A percentile compares a stretch with the other conserved stretches of the same genome.
phyloP scores from a whole-genome alignment of 108 stramenopile genomes.

The Nannochloropsis salina region DNA sequence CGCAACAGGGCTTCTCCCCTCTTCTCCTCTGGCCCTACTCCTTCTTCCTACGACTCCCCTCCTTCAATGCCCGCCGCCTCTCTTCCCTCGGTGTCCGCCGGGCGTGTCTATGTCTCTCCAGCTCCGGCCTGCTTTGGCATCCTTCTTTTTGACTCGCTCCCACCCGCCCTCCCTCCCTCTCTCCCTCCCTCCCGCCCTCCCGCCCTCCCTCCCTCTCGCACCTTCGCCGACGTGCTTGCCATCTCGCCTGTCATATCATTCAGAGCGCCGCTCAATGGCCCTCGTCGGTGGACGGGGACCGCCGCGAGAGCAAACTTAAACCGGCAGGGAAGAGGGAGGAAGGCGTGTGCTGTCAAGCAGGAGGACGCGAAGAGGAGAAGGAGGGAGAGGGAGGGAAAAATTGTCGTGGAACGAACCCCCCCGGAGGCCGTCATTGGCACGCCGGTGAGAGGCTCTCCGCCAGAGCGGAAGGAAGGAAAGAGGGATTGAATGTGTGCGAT shows the following conservation, averaged over 20 bases:
- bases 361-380: not conserved
- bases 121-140: too few relatives aligned
- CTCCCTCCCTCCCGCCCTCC: not conserved
- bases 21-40: not conserved
- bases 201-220: not conserved
- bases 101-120: too few relatives aligned
- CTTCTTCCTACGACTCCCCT: too few relatives aligned
- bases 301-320: not conserved
- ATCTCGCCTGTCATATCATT: not conserved
- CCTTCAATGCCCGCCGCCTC: too few relatives aligned
- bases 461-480: not conserved
- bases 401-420: not conserved
- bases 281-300: too few relatives aligned
- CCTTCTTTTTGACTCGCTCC: not conserved
- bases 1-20: not conserved
- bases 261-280: not conserved
- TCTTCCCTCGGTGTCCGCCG: too few relatives aligned
- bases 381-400: not conserved
- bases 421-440: not conserved
- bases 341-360: not conserved
- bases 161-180: not conserved
- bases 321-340: not conserved
- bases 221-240: not conserved
- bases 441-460: conserved; percentile 13
- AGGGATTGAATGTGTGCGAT: too few relatives aligned